Base-by-base conservation (phyloP, 768 basidiomycete genomes). In the Russula dissimulans region DNA sequence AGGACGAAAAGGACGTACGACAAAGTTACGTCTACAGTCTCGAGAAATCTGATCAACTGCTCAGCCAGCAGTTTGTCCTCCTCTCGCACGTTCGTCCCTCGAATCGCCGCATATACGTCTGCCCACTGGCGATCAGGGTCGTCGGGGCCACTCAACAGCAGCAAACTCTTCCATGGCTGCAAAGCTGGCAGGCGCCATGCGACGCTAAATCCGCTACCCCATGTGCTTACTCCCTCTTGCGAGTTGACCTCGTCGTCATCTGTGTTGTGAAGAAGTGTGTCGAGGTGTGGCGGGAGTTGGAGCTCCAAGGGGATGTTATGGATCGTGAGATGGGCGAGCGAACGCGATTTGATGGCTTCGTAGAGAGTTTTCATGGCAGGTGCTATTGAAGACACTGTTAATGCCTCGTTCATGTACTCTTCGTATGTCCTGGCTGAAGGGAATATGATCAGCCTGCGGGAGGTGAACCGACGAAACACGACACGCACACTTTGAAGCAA, bases 131-230 rank as follows among this genome's bases (percentile, higher is more conserved):
- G 80, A 11, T 55, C 56, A 15, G 78, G 77, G 15, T 79, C 73
- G 17, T 72, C 71, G n/a, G 75, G 38, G 66, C 81, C 74, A 54
- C 91, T 87, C 15, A 95, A 69, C 15, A 93, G 78, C 6, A 98
- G 73, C 15, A 98, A 70, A 22, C 91, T 88, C 69, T 97, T 97
- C 95, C 95, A 98, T 5, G 95, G 95, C 15, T 83, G 78, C 26
- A 97, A 78, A 17, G 80, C 74, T 9, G 88, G 84, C 3, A 92
- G 74, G 48, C 79, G 78, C 87, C 87, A 91, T 3, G 89, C 89
- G 57, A 83, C 76, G 65, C 78, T 77, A 71, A 89, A 77, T 56
- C 86, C 85, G 41, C 76, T 78, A 17, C 85, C 87, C 89, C 90
- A 89, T 7, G 74, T 67, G 38, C 65, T 69, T 6, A 77, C 76